Percentiles rank a stretch among this genome's conserved stretches.
phyloP scores from a whole-genome alignment of 1,284 basidiomycete species.

The Sutorius eximius region DNA sequence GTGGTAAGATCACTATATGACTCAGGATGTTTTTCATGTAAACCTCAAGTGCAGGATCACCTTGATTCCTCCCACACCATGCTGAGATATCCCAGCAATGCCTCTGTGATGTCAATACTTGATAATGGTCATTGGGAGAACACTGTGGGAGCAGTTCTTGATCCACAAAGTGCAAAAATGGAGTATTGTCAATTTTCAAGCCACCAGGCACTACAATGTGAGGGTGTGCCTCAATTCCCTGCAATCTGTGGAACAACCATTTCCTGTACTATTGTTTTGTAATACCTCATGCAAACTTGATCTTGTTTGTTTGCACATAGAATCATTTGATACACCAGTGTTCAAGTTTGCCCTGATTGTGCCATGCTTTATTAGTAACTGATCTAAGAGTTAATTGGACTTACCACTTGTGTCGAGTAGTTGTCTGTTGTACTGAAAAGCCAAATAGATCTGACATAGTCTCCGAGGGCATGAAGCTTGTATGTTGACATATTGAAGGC shows the following conservation, averaged over 20 bases:
- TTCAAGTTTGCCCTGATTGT: constrained; percentile 11
- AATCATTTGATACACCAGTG: constrained; percentile 30
- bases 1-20: not conserved
- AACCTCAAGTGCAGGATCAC: constrained; percentile 19
- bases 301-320: constrained; percentile 37
- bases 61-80: constrained; percentile 15
- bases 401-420: constrained; percentile 35
- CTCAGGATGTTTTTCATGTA: not conserved
- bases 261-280: constrained; percentile 22
- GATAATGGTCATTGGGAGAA: constrained; percentile 15
- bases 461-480: constrained; percentile 37
- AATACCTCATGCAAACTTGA: constrained; percentile 27
- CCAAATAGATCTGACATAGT: constrained; percentile 34
- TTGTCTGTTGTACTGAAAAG: constrained; percentile 37
- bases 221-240: not conserved
- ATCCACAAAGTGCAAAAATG: constrained; percentile 14
- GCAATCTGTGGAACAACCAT: constrained; percentile 12
- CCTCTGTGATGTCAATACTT: constrained; percentile 19
- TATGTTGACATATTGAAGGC: constrained; percentile 32
- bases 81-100: constrained; percentile 18
- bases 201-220: too few relatives aligned
- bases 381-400: constrained; percentile 2
- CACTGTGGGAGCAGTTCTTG: constrained; percentile 15
- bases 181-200: not conserved
- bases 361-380: too few relatives aligned